Percentiles rank a stretch among this genome's conserved stretches.
Conservation (phyloP, 2,329 filamentous ascomycete genomes). For the Fusarium pseudograminearum region DNA sequence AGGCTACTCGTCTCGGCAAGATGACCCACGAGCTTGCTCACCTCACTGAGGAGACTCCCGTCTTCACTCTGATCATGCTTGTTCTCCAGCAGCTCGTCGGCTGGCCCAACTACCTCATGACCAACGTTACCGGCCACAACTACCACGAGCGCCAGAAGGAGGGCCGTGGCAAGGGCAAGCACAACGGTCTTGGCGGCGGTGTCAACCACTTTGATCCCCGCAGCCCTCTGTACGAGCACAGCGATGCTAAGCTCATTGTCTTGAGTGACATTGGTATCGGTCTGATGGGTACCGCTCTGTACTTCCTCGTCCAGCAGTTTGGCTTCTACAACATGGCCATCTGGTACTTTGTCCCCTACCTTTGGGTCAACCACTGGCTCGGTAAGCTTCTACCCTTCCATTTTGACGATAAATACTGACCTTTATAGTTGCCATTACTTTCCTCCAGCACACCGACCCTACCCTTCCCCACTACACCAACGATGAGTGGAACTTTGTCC, state of each 20-base stretch:
- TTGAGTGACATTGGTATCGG: slow-evolving; percentile 86
- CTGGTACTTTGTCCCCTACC: slow-evolving; percentile 95
- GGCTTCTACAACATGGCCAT: slow-evolving; percentile 89
- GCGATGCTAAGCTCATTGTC: slow-evolving; percentile 87
- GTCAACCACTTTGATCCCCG: slow-evolving; percentile 96
- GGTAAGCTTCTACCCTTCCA: slow-evolving; percentile 68
- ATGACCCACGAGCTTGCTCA: slow-evolving; percentile 85
- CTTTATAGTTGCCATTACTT: slow-evolving; percentile 92
- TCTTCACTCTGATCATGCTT: slow-evolving; percentile 79
- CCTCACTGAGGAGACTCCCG: slow-evolving; percentile 93
- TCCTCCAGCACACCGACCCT: slow-evolving; percentile 96
- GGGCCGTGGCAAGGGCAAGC: slow-evolving; percentile 92
- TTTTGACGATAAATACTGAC: slow-evolving; percentile 31
- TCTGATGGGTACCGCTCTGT: slow-evolving; percentile 71
- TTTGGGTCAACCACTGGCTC: slow-evolving; percentile 99
- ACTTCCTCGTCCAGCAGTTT: slow-evolving; percentile 78
- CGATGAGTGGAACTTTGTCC: slow-evolving; percentile 90
- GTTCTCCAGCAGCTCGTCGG: slow-evolving; percentile 89
- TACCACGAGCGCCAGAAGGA: slow-evolving; percentile 90
- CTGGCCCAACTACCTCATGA: slow-evolving; percentile 91
- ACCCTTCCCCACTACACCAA: slow-evolving; percentile 91
- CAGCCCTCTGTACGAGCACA: slow-evolving; percentile 91
- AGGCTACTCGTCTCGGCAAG: slow-evolving; percentile 79
- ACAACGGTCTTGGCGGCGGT: slow-evolving; percentile 80
- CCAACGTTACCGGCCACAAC: slow-evolving; percentile 97